phyloP scores from a whole-genome alignment of 2,329 filamentous ascomycete genomes.

The Nigrospora oryzae region DNA sequence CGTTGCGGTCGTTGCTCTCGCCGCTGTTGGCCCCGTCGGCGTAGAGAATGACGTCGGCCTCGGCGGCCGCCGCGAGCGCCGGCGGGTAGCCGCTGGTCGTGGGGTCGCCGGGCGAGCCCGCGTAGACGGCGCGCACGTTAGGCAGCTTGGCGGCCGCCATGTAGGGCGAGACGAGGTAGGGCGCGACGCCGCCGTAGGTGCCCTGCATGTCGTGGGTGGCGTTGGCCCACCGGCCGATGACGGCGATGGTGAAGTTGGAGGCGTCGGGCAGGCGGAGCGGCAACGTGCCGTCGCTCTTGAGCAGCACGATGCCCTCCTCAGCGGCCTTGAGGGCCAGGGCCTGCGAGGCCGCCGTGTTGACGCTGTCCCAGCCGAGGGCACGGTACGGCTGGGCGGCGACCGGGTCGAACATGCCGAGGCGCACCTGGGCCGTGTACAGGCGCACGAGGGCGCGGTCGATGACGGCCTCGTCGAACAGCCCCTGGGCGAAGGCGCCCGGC shows the following conservation, averaged over 20 bases:
- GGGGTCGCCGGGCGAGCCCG: slow-evolving; percentile 19
- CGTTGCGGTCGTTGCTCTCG: slow-evolving; percentile 40
- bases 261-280: slow-evolving; percentile 10
- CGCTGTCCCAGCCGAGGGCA: slow-evolving; percentile 11
- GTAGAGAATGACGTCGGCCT: slow-evolving; percentile 43
- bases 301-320: slow-evolving; percentile 15
- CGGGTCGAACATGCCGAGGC: slow-evolving; percentile 22
- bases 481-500: slow-evolving; percentile 17
- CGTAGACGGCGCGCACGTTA: slow-evolving; percentile 35
- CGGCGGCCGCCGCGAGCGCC: slow-evolving; percentile 27
- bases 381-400: slow-evolving; percentile 12
- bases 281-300: slow-evolving; percentile 16
- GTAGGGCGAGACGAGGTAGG: slow-evolving; percentile 45
- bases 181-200: slow-evolving; percentile 40
- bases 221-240: slow-evolving; percentile 16
- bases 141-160: slow-evolving; percentile 39
- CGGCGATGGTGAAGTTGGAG: slow-evolving; percentile 10
- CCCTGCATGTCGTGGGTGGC: slow-evolving; percentile 16
- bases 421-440: slow-evolving; percentile 19
- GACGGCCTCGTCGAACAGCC: slow-evolving; percentile 15
- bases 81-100: slow-evolving; percentile 18
- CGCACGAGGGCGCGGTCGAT: slow-evolving; percentile 17
- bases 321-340: slow-evolving; percentile 13
- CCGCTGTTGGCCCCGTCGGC: slow-evolving; percentile 42
- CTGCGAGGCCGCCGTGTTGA: slow-evolving; percentile 13